Conservation (phyloP, 179 eudicot species). For the Amaranthus tricolor region DNA sequence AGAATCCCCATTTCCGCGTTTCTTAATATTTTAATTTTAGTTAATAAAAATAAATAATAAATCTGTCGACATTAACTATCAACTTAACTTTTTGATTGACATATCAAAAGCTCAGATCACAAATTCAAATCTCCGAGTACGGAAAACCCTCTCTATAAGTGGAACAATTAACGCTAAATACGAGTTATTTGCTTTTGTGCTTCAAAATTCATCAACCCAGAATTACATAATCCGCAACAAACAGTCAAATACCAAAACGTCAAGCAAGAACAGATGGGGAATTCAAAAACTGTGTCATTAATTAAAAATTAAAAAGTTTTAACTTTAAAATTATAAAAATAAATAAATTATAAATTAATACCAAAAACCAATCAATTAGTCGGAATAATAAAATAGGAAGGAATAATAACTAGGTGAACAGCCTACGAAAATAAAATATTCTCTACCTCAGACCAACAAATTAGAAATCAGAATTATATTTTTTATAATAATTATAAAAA, state of each 20-base stretch:
- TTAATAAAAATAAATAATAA: background rate
- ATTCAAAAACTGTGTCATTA: background rate
- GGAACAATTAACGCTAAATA: too few species aligned
- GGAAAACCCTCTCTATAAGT: too few species aligned
- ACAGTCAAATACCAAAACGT: constrained; percentile 5
- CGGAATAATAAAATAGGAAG: constrained; percentile 20
- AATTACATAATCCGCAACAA: constrained; percentile 30
- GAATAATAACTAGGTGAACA: constrained; percentile 25
- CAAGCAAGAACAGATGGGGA: background rate
- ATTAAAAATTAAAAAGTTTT: background rate
- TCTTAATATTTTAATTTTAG: constrained; percentile 13
- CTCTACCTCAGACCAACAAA: constrained; percentile 1
- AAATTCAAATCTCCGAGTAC: too few species aligned
- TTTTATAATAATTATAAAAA: background rate
- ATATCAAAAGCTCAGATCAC: too few species aligned
- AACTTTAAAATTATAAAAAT: too few species aligned
- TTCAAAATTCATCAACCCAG: constrained; percentile 28
- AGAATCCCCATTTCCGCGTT: constrained; percentile 11
- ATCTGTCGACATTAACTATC: too few species aligned
- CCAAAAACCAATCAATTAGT: constrained; percentile 21
- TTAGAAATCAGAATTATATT: background rate
- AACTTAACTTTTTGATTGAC: too few species aligned
- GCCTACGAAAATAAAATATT: constrained; percentile 7
- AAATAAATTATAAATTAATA: background rate
- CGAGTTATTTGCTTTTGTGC: too few species aligned